Evolutionary conservation across 225 moss, liverwort and hornwort species (phyloP).

Genomic region (Polytrichum commune): DNA sequence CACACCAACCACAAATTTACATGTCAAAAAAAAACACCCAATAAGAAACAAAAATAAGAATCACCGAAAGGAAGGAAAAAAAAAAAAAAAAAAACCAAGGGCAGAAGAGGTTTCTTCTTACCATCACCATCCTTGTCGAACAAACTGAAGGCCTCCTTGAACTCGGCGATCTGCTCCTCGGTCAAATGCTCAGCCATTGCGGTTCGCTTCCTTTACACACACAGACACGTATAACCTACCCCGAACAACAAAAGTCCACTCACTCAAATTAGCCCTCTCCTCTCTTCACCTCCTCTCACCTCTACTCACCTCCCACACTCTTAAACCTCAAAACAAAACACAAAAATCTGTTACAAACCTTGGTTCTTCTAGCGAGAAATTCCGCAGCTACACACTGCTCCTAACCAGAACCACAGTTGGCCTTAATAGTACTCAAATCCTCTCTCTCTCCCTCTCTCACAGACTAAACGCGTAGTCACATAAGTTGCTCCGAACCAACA

Average conservation of each 20-base stretch:
- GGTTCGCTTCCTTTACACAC: not conserved
- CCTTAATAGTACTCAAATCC: no score
- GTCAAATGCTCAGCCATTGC: conserved; percentile 58
- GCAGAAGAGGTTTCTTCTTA: not conserved
- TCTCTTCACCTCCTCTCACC: conserved; percentile 3
- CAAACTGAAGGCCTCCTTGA: conserved; percentile 67
- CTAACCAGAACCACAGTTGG: no score
- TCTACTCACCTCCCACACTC: not conserved
- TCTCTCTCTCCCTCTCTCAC: no score
- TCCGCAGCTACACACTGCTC: no score
- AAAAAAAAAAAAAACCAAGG: not conserved
- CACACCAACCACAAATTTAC: not conserved
- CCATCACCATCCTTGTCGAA: conserved; percentile 74
- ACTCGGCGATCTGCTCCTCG: conserved; percentile 71
- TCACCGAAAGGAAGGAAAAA: not conserved
- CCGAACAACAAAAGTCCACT: no score
- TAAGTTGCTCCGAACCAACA: no score
- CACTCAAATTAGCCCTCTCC: not conserved
- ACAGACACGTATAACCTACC: not conserved
- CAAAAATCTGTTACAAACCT: not conserved
- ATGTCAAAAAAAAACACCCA: not conserved
- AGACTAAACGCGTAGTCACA: no score
- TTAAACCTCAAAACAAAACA: no score
- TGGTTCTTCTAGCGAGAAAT: not conserved
- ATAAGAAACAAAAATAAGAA: not conserved